Conservation (phyloP, 192 early-diverging fungal species). For the Podila verticillata region DNA sequence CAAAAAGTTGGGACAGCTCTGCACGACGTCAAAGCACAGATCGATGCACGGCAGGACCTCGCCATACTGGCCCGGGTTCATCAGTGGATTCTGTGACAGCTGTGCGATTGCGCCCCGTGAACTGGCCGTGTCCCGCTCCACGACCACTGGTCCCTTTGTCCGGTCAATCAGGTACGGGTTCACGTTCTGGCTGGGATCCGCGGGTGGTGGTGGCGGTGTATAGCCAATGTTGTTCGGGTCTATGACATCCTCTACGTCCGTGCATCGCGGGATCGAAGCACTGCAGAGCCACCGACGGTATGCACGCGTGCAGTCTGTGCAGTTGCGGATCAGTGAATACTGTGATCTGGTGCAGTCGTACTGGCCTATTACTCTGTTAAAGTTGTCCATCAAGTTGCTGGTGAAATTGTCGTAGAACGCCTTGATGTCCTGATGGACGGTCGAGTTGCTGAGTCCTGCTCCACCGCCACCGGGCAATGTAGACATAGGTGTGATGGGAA, state of each 20-base stretch:
- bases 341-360: conserved; percentile 61
- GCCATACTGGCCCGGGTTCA: conserved; percentile 54
- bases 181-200: conserved; percentile 2
- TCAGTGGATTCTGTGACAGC: conserved; percentile 26
- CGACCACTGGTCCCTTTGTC: conserved; percentile 23
- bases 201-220: background rate
- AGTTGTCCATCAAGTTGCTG: conserved; percentile 52
- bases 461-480: conserved; percentile 13
- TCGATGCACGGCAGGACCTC: conserved; percentile 68
- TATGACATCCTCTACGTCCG: conserved; percentile 41
- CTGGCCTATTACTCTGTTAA: conserved; percentile 54
- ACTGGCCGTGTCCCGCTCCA: conserved; percentile 13
- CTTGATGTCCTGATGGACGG: conserved; percentile 25
- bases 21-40: conserved; percentile 64
- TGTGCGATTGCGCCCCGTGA: conserved; percentile 24
- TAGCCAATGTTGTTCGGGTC: conserved; percentile 27
- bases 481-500: conserved; percentile 49
- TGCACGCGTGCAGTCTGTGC: conserved; percentile 60
- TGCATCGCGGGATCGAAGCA: conserved; percentile 65
- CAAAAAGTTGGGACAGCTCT: conserved; percentile 66
- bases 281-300: conserved; percentile 68
- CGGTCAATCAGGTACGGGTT: conserved; percentile 44
- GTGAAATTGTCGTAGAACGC: conserved; percentile 61
- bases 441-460: background rate
- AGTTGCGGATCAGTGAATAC: conserved; percentile 66